Evolutionary conservation across 2,329 filamentous ascomycete species (phyloP).

Genomic region (Dryadomyces quercus-mongolicae): DNA sequence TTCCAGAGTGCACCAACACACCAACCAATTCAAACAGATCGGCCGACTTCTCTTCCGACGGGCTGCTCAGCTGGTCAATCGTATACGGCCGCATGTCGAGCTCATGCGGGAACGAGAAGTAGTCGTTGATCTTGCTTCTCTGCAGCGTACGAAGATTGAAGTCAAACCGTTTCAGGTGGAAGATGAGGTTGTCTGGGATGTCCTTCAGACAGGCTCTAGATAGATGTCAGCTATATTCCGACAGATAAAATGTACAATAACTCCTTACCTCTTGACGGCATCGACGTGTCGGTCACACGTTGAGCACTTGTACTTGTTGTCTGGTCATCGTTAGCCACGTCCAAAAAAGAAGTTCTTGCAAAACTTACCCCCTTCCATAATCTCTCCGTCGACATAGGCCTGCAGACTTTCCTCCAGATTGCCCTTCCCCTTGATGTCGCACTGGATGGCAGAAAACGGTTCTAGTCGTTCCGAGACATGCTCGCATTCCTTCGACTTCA

Average conservation of each 20-base stretch:
- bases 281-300: constrained; percentile 81
- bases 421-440: constrained; percentile 87
- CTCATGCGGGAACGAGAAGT: constrained; percentile 72
- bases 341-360: no score
- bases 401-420: constrained; percentile 76
- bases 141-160: constrained; percentile 67
- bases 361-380: constrained; percentile 81
- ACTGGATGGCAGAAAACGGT: constrained; percentile 87
- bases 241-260: no score
- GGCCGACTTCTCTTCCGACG: constrained; percentile 38
- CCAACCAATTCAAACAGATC: constrained; percentile 93
- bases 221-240: background rate
- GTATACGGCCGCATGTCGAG: constrained; percentile 89
- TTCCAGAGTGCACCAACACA: constrained; percentile 84
- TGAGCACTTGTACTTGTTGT: constrained; percentile 97
- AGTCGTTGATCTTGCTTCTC: constrained; percentile 89
- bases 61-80: constrained; percentile 65
- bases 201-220: constrained; percentile 76
- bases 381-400: constrained; percentile 91
- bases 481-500: constrained; percentile 86
- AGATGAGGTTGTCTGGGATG: constrained; percentile 86
- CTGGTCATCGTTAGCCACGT: constrained; percentile 25
- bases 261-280: constrained; percentile 66
- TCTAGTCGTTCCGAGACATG: constrained; percentile 88
- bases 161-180: constrained; percentile 83